These are phyloP conservation scores for Zea luxurians DNA, from an alignment of 176 grass and related monocot genomes.

Conservation along the genomic window DNA sequence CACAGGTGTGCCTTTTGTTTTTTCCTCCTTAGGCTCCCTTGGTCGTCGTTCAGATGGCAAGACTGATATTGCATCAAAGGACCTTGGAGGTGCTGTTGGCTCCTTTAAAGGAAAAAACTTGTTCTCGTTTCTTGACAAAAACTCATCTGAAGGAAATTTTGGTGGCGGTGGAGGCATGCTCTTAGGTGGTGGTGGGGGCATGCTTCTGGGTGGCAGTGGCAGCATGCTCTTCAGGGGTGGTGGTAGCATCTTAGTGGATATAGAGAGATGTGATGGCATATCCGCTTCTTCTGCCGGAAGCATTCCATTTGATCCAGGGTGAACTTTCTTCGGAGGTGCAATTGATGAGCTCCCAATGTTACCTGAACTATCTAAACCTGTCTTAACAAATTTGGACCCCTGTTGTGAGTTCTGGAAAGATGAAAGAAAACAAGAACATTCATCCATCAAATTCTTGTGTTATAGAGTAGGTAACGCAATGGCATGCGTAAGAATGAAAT, in stretches of 20 bases:
- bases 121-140: constrained; percentile 34
- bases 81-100: constrained; percentile 9
- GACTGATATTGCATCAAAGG: constrained; percentile 20
- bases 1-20: constrained; percentile 30
- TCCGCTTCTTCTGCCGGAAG: constrained; percentile 25
- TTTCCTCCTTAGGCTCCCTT: constrained; percentile 37
- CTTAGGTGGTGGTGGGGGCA: constrained; percentile 40
- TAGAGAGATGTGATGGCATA: constrained; percentile 26
- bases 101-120: constrained; percentile 37
- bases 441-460: constrained; percentile 45
- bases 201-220: constrained; percentile 31
- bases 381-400: constrained; percentile 86
- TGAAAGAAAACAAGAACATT: constrained; percentile 54
- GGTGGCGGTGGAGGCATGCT: constrained; percentile 51
- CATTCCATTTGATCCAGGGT: constrained; percentile 46
- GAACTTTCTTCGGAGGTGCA: constrained; percentile 50
- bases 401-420: constrained; percentile 95
- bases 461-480: constrained; percentile 16
- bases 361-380: constrained; percentile 72
- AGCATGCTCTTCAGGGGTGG: constrained; percentile 36
- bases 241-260: constrained; percentile 23
- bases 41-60: constrained; percentile 28
- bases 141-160: constrained; percentile 51
- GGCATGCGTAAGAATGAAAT: constrained; percentile 22
- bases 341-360: constrained; percentile 38